Evolutionary conservation across 2,329 filamentous ascomycete genomes (phyloP).

Genomic region (Scytalidium lignicola): DNA sequence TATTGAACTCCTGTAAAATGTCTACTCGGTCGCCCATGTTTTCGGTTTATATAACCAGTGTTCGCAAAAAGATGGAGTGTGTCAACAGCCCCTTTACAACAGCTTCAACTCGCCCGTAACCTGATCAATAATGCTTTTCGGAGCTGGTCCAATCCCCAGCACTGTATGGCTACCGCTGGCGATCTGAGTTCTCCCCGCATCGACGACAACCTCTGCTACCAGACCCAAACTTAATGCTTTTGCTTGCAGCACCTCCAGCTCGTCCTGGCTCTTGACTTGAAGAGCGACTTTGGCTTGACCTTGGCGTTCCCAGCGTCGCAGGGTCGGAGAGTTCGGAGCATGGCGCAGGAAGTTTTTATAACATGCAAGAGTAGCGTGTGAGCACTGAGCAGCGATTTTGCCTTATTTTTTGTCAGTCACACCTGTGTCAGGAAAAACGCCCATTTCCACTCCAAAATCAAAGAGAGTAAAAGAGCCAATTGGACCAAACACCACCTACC

Average conservation of each 20-base stretch:
- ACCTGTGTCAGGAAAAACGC: conserved; percentile 42
- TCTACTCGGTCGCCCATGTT: background rate
- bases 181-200: conserved; percentile 97
- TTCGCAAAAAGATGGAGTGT: too few relatives aligned
- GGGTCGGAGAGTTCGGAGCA: conserved; percentile 52
- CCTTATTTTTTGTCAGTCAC: conserved; percentile 94
- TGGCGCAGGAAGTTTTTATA: conserved; percentile 74
- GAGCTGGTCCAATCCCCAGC: conserved; percentile 75
- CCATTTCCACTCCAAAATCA: background rate
- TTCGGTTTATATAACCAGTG: background rate
- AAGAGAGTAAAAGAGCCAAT: conserved; percentile 1
- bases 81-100: conserved; percentile 53
- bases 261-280: conserved; percentile 81
- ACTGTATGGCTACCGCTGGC: conserved; percentile 89
- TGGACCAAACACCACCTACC: conserved; percentile 46
- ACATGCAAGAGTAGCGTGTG: conserved; percentile 94
- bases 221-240: conserved; percentile 79
- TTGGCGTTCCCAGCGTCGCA: conserved; percentile 77
- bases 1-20: background rate
- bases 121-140: conserved; percentile 79
- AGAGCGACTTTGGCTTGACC: conserved; percentile 94
- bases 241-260: conserved; percentile 67
- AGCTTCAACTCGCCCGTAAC: conserved; percentile 83
- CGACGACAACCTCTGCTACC: conserved; percentile 83
- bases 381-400: conserved; percentile 94